Conservation (phyloP, 306 rosid species). For the Medicago ruthenica region DNA sequence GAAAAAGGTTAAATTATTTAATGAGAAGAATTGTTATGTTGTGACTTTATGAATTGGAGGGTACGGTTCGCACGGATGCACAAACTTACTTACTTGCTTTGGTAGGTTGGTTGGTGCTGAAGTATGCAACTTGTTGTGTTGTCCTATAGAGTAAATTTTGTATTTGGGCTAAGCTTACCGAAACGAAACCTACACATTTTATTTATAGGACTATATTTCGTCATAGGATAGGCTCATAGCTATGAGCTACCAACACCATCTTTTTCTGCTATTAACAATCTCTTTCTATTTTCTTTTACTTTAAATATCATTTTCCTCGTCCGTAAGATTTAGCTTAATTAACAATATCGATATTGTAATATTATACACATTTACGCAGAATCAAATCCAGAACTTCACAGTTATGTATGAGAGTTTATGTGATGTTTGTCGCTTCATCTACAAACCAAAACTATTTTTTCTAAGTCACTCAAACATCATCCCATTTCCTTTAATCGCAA, state of each 20-base stretch:
- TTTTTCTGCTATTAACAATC: neutral
- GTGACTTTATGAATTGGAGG: neutral
- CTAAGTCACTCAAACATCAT: too few species aligned
- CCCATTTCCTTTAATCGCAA: too few species aligned
- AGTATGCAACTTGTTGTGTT: neutral
- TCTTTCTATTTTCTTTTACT: too few species aligned
- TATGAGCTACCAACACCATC: neutral
- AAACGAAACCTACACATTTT: neutral
- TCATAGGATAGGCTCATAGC: too few species aligned
- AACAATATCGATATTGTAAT: too few species aligned
- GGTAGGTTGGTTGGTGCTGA: neutral
- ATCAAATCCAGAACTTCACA: too few species aligned
- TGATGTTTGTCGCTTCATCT: too few species aligned
- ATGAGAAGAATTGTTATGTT: neutral
- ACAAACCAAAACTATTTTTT: too few species aligned
- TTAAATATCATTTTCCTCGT: too few species aligned
- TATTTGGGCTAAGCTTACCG: constrained; percentile 7
- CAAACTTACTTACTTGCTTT: neutral
- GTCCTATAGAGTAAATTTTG: neutral
- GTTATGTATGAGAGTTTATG: too few species aligned
- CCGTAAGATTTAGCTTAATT: too few species aligned
- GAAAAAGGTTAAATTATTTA: constrained; percentile 5
- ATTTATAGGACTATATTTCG: neutral
- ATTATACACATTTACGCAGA: too few species aligned
- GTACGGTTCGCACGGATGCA: constrained; percentile 50